phyloP scores from a whole-genome alignment of 2,329 filamentous ascomycete genomes.

The Pseudohalonectria lignicola region DNA sequence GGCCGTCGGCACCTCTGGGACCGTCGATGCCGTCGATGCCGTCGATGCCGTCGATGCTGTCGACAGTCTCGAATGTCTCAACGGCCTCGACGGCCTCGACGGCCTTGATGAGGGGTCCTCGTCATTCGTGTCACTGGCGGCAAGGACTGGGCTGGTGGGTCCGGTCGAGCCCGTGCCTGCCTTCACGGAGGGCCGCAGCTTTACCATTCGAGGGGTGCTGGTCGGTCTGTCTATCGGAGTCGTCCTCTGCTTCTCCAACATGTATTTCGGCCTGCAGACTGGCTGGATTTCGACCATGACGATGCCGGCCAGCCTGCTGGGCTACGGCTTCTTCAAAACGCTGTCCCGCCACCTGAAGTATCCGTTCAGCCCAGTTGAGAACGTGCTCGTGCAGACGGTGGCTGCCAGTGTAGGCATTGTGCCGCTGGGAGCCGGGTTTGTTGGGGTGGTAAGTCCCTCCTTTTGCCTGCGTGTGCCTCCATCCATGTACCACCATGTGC shows the following conservation, averaged over 20 bases:
- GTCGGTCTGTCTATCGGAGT: slow-evolving; percentile 78
- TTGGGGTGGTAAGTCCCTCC: slow-evolving; percentile 55
- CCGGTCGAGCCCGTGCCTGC: no score
- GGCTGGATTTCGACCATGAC: slow-evolving; percentile 67
- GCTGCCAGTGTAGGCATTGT: slow-evolving; percentile 93
- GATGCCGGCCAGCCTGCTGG: slow-evolving; percentile 90
- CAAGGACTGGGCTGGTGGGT: no score
- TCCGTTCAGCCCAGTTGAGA: slow-evolving; percentile 90
- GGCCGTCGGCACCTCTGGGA: no score
- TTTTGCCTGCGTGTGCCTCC: no score
- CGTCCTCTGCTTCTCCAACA: slow-evolving; percentile 92
- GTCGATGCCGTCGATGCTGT: no score
- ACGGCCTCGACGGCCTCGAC: no score
- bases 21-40: no score
- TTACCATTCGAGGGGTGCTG: slow-evolving; percentile 70
- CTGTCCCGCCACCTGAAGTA: slow-evolving; percentile 60
- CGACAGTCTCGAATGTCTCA: no score
- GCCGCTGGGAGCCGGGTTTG: slow-evolving; percentile 91
- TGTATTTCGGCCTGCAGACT: slow-evolving; percentile 96
- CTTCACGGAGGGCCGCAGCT: slow-evolving; percentile 54
- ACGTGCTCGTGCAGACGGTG: slow-evolving; percentile 92
- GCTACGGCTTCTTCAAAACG: slow-evolving; percentile 85
- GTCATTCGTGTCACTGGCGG: no score
- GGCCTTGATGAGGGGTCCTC: no score
- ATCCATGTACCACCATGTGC: no score